Percentiles rank a stretch among this genome's conserved stretches.
phyloP scores from a whole-genome alignment of 2,329 filamentous ascomycete species.

The Sporothrix brasiliensis region DNA sequence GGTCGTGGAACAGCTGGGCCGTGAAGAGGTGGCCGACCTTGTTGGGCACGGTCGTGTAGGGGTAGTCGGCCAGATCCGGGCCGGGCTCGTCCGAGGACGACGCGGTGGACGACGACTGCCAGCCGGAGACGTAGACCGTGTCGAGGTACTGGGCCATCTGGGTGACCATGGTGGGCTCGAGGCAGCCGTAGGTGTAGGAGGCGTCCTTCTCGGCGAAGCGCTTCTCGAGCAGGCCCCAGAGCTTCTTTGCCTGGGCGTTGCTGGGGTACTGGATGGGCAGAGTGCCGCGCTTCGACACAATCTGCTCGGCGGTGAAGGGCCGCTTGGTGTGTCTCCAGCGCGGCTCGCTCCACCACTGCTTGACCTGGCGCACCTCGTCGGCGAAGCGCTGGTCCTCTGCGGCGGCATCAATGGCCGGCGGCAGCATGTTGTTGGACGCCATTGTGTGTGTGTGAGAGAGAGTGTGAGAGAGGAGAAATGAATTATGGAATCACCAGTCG shows the following conservation, averaged over 20 bases:
- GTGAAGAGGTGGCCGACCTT: slow-evolving; percentile 98
- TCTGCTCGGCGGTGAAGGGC: slow-evolving; percentile 93
- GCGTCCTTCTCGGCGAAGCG: slow-evolving; percentile 78
- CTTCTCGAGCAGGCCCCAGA: slow-evolving; percentile 85
- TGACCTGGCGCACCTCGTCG: slow-evolving; percentile 82
- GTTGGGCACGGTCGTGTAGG: slow-evolving; percentile 95
- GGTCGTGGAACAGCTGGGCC: slow-evolving; percentile 98
- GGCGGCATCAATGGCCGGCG: slow-evolving; percentile 58
- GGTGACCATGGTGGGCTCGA: slow-evolving; percentile 97
- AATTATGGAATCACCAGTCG: slow-evolving; percentile 9
- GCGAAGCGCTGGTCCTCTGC: slow-evolving; percentile 69
- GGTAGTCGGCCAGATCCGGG: slow-evolving; percentile 97
- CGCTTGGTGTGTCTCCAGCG: slow-evolving; percentile 93
- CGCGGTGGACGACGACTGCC: slow-evolving; percentile 97
- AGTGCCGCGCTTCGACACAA: slow-evolving; percentile 91
- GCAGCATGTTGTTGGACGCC: slow-evolving; percentile 66
- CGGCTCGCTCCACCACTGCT: slow-evolving; percentile 91
- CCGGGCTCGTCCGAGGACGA: slow-evolving; percentile 94
- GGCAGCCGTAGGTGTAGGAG: slow-evolving; percentile 93
- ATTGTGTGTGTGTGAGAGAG: slow-evolving; percentile 44
- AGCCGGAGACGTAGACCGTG: slow-evolving; percentile 97
- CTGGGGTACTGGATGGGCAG: slow-evolving; percentile 90
- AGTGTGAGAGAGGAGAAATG: neutral
- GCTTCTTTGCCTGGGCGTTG: slow-evolving; percentile 87
- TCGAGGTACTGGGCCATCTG: slow-evolving; percentile 99